These are phyloP conservation scores for Pichia paraexigua DNA, from an alignment of 805 yeast genomes.

Conservation along the genomic window DNA sequence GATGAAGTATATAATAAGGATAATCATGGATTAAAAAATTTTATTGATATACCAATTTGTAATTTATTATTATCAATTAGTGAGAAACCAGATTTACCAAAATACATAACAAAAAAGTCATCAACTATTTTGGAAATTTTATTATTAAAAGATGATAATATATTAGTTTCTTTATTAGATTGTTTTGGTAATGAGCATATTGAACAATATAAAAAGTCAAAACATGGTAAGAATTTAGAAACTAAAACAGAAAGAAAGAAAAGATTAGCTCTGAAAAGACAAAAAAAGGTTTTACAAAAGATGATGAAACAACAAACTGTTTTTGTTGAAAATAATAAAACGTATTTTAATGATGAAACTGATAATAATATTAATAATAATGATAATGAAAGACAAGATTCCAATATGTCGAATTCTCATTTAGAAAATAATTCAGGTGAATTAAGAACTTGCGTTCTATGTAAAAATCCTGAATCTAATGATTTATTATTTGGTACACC, in stretches of 20 bases:
- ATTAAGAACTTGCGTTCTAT: conserved; percentile 42
- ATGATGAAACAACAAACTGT: conserved; percentile 47
- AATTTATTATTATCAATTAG: conserved; percentile 46
- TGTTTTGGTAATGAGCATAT: conserved; percentile 53
- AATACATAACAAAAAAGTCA: conserved; percentile 44
- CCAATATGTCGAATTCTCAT: conserved; percentile 1
- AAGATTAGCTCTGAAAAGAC: conserved; percentile 53
- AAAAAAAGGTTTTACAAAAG: conserved; percentile 50
- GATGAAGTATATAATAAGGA: conserved; percentile 26
- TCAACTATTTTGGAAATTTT: conserved; percentile 45
- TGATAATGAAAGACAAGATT: conserved; percentile 3
- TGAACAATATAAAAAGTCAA: conserved; percentile 40
- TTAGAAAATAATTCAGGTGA: conserved; percentile 11
- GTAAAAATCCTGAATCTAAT: conserved; percentile 44
- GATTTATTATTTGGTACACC: conserved; percentile 54
- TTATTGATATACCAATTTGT: conserved; percentile 48
- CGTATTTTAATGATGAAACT: conserved; percentile 11
- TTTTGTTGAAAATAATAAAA: conserved; percentile 35
- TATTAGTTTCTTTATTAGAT: conserved; percentile 43
- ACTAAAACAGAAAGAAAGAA: conserved; percentile 48
- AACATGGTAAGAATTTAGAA: conserved; percentile 36
- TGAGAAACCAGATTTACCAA: conserved; percentile 41
- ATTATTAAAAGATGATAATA: conserved; percentile 39
- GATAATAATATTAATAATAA: conserved; percentile 1
- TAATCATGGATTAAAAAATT: conserved; percentile 25